A percentile compares a stretch with the other conserved stretches of the same genome.
Conservation (phyloP, 2,329 filamentous ascomycete genomes). For the Harringtonia aguacate region DNA sequence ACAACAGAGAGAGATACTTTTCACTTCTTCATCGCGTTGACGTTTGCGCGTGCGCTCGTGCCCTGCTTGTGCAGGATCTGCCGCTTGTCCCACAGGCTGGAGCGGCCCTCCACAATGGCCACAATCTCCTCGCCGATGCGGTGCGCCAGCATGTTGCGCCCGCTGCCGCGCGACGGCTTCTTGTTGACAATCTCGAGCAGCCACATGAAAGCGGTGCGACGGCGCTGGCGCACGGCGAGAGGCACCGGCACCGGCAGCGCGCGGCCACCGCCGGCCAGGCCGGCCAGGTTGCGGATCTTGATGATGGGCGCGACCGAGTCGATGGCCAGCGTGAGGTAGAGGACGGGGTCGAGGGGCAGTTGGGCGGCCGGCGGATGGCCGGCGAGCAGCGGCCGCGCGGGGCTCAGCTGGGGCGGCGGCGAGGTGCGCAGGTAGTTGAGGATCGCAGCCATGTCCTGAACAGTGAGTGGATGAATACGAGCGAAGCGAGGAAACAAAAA, state of each 20-base stretch:
- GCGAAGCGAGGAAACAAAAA: neutral
- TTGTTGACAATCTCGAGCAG: constrained; percentile 77
- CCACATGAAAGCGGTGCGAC: constrained; percentile 75
- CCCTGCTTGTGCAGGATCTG: constrained; percentile 68
- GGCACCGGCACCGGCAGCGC: constrained; percentile 76
- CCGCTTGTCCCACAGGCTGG: constrained; percentile 74
- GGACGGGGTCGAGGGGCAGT: constrained; percentile 78
- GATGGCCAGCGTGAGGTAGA: constrained; percentile 82
- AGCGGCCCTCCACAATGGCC: constrained; percentile 77
- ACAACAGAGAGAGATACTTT: no score
- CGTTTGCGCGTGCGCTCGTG: constrained; percentile 67
- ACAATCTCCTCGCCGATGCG: constrained; percentile 80
- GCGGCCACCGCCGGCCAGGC: constrained; percentile 75
- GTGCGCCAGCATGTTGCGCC: constrained; percentile 61
- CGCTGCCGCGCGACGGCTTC: constrained; percentile 61
- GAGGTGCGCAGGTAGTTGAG: constrained; percentile 78
- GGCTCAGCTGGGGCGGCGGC: constrained; percentile 65
- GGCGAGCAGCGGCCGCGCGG: constrained; percentile 60
- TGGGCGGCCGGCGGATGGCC: constrained; percentile 66
- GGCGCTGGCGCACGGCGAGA: constrained; percentile 61
- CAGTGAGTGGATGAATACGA: neutral
- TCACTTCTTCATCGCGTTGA: constrained; percentile 24
- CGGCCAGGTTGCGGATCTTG: constrained; percentile 64
- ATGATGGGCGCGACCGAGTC: constrained; percentile 89
- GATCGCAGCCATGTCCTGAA: constrained; percentile 81